Evolutionary conservation across 1,284 basidiomycete species (phyloP), one percentile per base, ranked within the genome.

Genomic region (Melampsora americana): DNA sequence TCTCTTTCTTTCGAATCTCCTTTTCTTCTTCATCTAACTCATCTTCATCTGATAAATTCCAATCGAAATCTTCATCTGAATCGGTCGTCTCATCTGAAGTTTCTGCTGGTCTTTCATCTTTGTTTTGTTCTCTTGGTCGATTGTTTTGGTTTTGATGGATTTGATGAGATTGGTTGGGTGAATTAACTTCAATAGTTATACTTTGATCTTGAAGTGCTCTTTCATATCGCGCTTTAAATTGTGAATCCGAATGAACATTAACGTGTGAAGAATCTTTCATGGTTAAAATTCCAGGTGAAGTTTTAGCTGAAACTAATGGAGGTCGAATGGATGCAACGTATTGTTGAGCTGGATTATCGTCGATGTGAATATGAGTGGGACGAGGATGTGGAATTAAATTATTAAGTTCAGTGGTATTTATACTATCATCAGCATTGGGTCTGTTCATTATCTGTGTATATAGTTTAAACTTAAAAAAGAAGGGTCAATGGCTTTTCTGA

Each of bases 41-140:
- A 18, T 64, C 66, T 30, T 75, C 72, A 59, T 46, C 72, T 6
- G 72, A 70, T 26, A 65, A 44, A 60, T 77, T 59, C 68, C 68
- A 77, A 65, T 70, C 62, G n/a, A 70, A 69, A n/a, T 68, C 53
- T 5, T 68, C 73, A 48, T 74, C 72, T 14, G 61, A 35, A 18
- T 64, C 42, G 4, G 30, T 44, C 5, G 18, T 5, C 3, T 18
- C 12, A 18, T n/a, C 61, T 5, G 2, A n/a, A 23, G 80, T 78
- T 28, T 79, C 78, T 60, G 78, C 79, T 72, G 67, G 74, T 20
- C 79, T 79, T 70, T 78, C 80, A 23, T 89, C 89, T 0, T 92
- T 92, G 86, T 92, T 92, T 83, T 91, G 92, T 0, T 95, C 94
- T n/a, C n/a, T n/a, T n/a, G n/a, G n/a, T 48, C 50, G 14, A 23